Base-by-base conservation (phyloP, 2,329 filamentous ascomycete species). In the Colletotrichum paranaense region DNA sequence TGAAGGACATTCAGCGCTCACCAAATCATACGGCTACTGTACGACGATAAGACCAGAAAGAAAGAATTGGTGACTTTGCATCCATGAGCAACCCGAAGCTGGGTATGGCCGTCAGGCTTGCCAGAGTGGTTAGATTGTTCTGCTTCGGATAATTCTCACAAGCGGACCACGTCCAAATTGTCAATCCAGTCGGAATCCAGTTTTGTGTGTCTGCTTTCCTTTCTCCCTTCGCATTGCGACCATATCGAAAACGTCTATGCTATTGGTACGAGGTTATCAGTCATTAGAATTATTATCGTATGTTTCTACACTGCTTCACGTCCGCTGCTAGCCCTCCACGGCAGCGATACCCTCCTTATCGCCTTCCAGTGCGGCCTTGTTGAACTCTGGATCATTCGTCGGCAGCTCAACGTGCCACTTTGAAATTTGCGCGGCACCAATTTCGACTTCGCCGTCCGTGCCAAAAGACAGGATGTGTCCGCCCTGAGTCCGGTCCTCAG, bases 381-480 rank as follows among this genome's bases (percentile, higher is more conserved):
- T 77, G 64, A 81, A 83, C 42, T 82, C 81, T 2, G 77, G 76
- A 42, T 82, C 81, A 24, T 78, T 78, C 1, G 72, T 77, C 7
- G 81, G 81, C 65, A 82, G 68, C 68, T 82, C 78, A 53, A 82
- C 32, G 52, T 79, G 78, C 49, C 82, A 77, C 58, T 74, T 78
- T 9, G 77, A 76, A 35, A 82, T 78, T 26, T 75, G 75, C 22
- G 81, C 78, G 2, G 77, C 79, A 5, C 53, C 69, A 1, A 82
- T 73, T 2, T 78, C 77, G 26, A 82, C 78, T 56, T 81, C 78
- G 19, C 78, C 80, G 1, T 79, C 80, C 14, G 79, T 79, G 30
- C 79, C 78, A 5, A 82, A 66, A 4, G 67, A 78, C 58, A 82
- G 72, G 49, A 83, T 75, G 46, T 83, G 81, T 0, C 81, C 81